Evolutionary conservation across 169 alveolate genomes (phyloP).

Genomic region (Perkinsus chesapeaki): DNA sequence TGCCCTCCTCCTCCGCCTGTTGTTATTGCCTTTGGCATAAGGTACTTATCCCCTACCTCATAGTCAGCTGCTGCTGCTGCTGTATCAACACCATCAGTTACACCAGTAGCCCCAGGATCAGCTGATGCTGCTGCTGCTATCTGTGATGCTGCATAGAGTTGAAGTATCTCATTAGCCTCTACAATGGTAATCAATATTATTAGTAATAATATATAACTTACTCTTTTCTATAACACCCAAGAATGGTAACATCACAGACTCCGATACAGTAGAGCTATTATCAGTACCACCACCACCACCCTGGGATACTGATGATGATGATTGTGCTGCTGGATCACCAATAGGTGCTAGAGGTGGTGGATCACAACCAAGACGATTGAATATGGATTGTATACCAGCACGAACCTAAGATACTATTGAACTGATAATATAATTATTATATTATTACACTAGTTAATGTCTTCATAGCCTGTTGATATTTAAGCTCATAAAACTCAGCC

Average conservation of each 20-base stretch:
- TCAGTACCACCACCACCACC: slow-evolving; percentile 12
- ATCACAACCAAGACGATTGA: slow-evolving; percentile 35
- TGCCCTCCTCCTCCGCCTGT: background rate
- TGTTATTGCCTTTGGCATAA: background rate
- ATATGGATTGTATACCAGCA: slow-evolving; percentile 36
- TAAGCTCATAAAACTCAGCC: slow-evolving; percentile 60
- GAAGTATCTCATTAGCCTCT: slow-evolving; percentile 24
- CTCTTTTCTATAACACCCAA: slow-evolving; percentile 43
- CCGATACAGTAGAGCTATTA: slow-evolving; percentile 31
- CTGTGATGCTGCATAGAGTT: slow-evolving; percentile 28
- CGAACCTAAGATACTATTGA: background rate
- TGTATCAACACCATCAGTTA: too few relatives aligned
- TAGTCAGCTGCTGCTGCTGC: background rate
- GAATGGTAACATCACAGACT: slow-evolving; percentile 37
- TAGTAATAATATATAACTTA: background rate
- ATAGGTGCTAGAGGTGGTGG: background rate
- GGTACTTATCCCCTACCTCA: background rate
- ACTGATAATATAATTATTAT: too few relatives aligned
- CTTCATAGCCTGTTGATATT: slow-evolving; percentile 44
- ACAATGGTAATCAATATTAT: background rate
- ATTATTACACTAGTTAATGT: background rate
- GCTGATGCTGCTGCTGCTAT: too few relatives aligned
- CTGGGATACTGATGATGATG: background rate
- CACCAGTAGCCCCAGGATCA: too few relatives aligned
- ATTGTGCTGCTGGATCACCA: background rate